These are phyloP conservation scores for Venturia carpophila DNA, from an alignment of 2,329 filamentous ascomycete genomes.

Conservation along the genomic window DNA sequence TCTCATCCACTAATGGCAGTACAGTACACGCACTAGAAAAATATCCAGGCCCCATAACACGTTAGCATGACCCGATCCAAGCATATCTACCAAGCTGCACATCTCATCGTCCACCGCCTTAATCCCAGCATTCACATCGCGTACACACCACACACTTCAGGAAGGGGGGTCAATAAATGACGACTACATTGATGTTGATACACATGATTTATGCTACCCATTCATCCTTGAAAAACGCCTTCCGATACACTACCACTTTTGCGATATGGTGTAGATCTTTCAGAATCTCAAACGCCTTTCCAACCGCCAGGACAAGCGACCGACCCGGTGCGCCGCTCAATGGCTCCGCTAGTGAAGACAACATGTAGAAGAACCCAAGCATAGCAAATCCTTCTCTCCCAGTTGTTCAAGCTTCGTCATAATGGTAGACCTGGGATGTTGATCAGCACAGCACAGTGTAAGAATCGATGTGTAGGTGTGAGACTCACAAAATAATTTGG, in stretches of 20 bases:
- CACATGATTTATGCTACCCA: neutral
- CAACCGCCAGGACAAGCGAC: neutral
- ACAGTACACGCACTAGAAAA: too few species aligned
- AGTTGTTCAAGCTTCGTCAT: slow-evolving; percentile 53
- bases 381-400: slow-evolving; percentile 34
- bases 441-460: neutral
- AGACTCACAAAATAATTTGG: slow-evolving; percentile 89
- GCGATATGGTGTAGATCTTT: neutral
- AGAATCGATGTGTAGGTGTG: neutral
- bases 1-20: too few species aligned
- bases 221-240: neutral
- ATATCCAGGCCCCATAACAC: too few species aligned
- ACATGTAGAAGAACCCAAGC: neutral
- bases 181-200: neutral
- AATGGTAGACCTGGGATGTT: slow-evolving; percentile 66
- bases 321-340: neutral
- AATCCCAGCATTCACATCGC: too few species aligned
- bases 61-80: too few species aligned
- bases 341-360: neutral
- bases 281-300: neutral
- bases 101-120: too few species aligned
- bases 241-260: too few species aligned
- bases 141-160: too few species aligned
- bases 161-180: too few species aligned
- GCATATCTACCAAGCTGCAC: too few species aligned